A percentile compares a stretch with the other conserved stretches of the same genome.
These are phyloP conservation scores for Auricularia sp. DNA, from an alignment of 768 basidiomycete genomes.

Conservation along the genomic window DNA sequence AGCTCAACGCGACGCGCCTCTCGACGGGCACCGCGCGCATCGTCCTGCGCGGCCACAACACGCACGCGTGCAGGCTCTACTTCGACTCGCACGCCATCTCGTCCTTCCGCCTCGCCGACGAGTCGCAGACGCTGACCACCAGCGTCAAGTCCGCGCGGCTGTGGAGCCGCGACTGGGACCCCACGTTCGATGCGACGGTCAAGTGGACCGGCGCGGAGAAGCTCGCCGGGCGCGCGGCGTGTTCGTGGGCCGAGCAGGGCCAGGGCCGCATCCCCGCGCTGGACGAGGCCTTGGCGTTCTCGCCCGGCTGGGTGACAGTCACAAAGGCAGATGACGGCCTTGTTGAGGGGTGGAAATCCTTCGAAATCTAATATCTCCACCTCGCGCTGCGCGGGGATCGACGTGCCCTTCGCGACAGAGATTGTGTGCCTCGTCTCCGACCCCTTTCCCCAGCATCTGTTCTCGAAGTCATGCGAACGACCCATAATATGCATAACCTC, in stretches of 20 bases:
- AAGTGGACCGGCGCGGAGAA: conserved; percentile 31
- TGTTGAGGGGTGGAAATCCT: conserved; percentile 41
- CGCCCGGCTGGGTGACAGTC: conserved; percentile 60
- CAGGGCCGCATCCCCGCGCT: conserved; percentile 52
- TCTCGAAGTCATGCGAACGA: no score
- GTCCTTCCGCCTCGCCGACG: conserved; percentile 31
- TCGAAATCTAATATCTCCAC: conserved; percentile 17
- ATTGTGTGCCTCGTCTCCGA: no score
- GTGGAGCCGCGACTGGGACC: conserved; percentile 54
- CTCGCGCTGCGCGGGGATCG: neutral
- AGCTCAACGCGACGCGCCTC: conserved; percentile 30
- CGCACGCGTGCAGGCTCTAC: conserved; percentile 52
- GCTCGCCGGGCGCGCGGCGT: conserved; percentile 40
- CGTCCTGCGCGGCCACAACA: conserved; percentile 44
- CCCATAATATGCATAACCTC: no score
- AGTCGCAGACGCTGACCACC: conserved; percentile 14
- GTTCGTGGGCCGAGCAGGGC: conserved; percentile 56
- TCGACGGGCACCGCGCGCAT: conserved; percentile 39
- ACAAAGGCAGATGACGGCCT: conserved; percentile 47
- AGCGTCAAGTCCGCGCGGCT: conserved; percentile 37
- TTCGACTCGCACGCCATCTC: conserved; percentile 41
- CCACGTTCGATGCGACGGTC: conserved; percentile 42
- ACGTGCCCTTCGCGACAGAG: no score
- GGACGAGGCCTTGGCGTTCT: conserved; percentile 53
- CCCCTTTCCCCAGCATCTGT: no score